These are phyloP conservation scores for Penicillium fimorum DNA, from an alignment of 495 filamentous ascomycete species.

Conservation along the genomic window DNA sequence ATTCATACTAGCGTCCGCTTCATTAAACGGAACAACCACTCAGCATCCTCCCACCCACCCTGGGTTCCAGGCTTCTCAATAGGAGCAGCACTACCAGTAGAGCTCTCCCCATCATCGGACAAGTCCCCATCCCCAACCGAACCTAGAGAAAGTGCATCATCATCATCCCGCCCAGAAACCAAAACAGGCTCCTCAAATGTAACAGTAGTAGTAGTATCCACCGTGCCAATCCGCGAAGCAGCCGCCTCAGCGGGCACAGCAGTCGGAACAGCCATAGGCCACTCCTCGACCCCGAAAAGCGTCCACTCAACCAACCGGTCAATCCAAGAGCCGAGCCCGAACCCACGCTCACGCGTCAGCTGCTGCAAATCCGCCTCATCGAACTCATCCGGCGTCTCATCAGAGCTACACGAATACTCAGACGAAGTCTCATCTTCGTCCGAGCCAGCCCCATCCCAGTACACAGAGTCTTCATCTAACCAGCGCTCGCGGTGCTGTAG, in stretches of 20 bases:
- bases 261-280: constrained; percentile 17
- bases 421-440: constrained; percentile 14
- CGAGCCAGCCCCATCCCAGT: constrained; percentile 8
- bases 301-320: constrained; percentile 73
- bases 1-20: constrained; percentile 65
- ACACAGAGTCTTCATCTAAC: constrained; percentile 16
- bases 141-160: constrained; percentile 15
- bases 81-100: constrained; percentile 26
- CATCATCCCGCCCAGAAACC: constrained; percentile 3
- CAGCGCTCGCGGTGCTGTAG: constrained; percentile 25
- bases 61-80: constrained; percentile 46
- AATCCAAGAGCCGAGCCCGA: constrained; percentile 72
- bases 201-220: constrained; percentile 47
- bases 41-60: constrained; percentile 77
- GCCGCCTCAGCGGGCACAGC: not conserved
- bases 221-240: constrained; percentile 43
- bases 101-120: constrained; percentile 13
- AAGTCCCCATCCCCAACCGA: not conserved
- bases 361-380: constrained; percentile 46
- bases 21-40: constrained; percentile 78
- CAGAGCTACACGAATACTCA: constrained; percentile 24
- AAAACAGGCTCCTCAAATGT: constrained; percentile 26
- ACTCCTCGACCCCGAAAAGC: constrained; percentile 71
- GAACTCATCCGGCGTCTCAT: constrained; percentile 34
- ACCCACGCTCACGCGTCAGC: constrained; percentile 55